Evolutionary conservation across 768 basidiomycete species (phyloP).

Genomic region (Asterophora parasitica): DNA sequence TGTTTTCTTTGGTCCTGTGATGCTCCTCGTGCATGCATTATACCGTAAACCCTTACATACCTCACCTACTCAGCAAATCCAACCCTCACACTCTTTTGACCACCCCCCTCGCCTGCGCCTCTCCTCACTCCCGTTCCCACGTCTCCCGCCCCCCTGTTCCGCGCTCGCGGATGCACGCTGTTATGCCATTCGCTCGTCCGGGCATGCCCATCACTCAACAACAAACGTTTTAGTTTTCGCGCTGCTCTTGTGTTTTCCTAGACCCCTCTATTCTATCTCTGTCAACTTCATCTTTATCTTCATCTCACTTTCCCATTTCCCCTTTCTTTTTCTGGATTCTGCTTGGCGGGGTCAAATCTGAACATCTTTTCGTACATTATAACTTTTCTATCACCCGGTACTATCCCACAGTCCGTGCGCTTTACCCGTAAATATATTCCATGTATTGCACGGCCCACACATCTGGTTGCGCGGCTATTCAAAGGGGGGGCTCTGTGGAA

Average conservation of each 20-base stretch:
- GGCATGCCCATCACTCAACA: no score
- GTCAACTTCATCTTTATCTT: no score
- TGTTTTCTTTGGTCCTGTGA: conserved; percentile 4
- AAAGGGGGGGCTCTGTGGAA: no score
- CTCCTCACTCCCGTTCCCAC: not conserved
- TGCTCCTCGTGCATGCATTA: conserved; percentile 8
- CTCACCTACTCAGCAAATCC: conserved; percentile 8
- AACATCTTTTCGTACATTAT: conserved; percentile 11
- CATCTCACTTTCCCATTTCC: not conserved
- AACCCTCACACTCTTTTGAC: conserved; percentile 21
- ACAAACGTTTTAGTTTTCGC: conserved; percentile 1
- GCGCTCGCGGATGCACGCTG: conserved; percentile 4
- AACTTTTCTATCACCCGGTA: conserved; percentile 3
- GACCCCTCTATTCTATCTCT: no score
- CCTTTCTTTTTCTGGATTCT: not conserved
- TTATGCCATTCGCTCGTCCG: conserved; percentile 14
- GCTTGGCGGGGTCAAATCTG: not conserved
- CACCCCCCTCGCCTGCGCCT: conserved; percentile 3
- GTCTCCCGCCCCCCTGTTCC: no score
- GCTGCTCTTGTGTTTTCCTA: conserved; percentile 2
- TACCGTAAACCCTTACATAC: conserved; percentile 21
- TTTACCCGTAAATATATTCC: conserved; percentile 9
- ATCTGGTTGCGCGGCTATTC: conserved; percentile 8
- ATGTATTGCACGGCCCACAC: conserved; percentile 9
- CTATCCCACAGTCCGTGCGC: not conserved